Evolutionary conservation across 73 alveolate species (phyloP), one percentile per base, ranked within the genome.

Genomic region (Durusdinium trenchii): DNA sequence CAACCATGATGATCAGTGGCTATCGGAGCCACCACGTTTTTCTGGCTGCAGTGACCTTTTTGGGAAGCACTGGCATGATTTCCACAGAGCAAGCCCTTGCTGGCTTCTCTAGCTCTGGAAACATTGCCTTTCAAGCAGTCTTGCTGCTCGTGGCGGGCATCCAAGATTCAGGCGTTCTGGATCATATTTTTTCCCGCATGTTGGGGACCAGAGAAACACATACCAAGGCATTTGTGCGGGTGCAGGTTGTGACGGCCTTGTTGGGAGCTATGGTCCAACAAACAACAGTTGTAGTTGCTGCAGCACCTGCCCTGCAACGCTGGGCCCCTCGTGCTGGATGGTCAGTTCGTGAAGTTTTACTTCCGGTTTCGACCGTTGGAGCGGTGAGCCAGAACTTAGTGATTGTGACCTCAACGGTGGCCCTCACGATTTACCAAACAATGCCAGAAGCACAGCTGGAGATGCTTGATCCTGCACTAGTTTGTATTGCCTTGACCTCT

Each of bases 291-390:
- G 96, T 89, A 4, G 96, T 89, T 2, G 96, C 96, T 45, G 96
- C 96, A 7, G 96, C 96, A 36, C 96, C 96, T 2, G 96, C 96
- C 28, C 78, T 89, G 85, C 96, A 89, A 47, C 96, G 96, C 38
- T 89, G 96, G 96, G 96, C 96, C 64, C 96, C 96, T 0, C 54
- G 76, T 62, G 86, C 96, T 9, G 86, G 86, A 38, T 61, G 75
- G 86, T 57, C 86, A 14, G 50, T 86, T 3, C 96, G 96, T 36
- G 96, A 89, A 73, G 61, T 89, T 30, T 46, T 89, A 40, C 86
- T 89, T 46, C 96, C 96, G 35, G 76, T 64, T 7, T 50, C 96
- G 26, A 61, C 52, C 30, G 86, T 89, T 20, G 96, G 71, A 6
- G 96, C 86, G 7, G 76, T 89, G 96, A 64, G 86, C 51, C 96